Evolutionary conservation across 1,139 yeast species (phyloP), one percentile per base, ranked within the genome.

Genomic region (Yamadazyma dushanensis): DNA sequence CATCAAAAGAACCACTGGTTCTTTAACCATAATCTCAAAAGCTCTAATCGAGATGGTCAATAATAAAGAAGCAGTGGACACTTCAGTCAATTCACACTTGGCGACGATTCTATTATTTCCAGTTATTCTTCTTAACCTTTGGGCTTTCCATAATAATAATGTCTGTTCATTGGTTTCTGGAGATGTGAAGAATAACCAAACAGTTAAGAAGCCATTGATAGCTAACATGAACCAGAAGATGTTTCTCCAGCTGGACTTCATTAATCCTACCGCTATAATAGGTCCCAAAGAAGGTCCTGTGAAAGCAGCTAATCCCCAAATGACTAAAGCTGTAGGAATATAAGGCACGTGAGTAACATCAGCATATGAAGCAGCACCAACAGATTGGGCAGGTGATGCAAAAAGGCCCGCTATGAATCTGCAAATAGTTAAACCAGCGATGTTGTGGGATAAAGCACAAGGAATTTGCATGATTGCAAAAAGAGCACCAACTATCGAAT

Each of bases 151-250:
- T 33, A 64, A 53, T 6, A 78, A 56, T 16, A 79, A 52, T 2
- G 76, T 69, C 21, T 61, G 62, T 13, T 54, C 66, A 31, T 61
- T 70, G 6, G 83, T 73, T 54, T 79, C 85, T 0, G 81, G 79
- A 24, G 77, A 55, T 27, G 67, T 52, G 27, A 63, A 50, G 3
- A 54, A 26, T 39, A 75, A 54, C 1, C 68, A 16, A 1, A 61
- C 14, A 10, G 69, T 50, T 1, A 66, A 38, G 3, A 60, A 24
- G 8, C 61, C 73, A 29, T 71, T 51, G 19, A 67, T 39, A 37
- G 73, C 61, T 26, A 59, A 43, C 45, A 63, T 42, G 34, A 70
- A 57, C 77, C 78, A 71, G 41, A 69, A 68, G 4, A 67, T 56
- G 64, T 73, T 65, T 50, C 76, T 60, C 78, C 78, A 73, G 8